Percentiles rank a stretch among this genome's conserved stretches.
Evolutionary conservation across 768 basidiomycete species (phyloP).

Genomic region (Xerocomellus dryophilus): DNA sequence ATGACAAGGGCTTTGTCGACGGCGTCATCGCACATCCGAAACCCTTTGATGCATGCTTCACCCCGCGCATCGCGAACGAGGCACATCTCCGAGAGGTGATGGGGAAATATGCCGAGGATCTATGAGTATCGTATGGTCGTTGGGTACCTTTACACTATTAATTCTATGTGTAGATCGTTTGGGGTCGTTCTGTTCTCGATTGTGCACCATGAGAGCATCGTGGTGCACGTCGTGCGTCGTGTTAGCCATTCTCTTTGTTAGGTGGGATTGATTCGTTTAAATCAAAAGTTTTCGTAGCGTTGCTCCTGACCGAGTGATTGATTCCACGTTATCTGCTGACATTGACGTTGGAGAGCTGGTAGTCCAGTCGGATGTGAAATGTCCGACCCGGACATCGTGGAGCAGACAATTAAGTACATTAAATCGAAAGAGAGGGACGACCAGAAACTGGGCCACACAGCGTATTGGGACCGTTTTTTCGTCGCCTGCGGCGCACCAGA

Average conservation of each 20-base stretch:
- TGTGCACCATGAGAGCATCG: no score
- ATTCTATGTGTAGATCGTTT: not conserved
- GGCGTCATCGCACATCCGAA: conserved; percentile 62
- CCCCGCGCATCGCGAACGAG: conserved; percentile 39
- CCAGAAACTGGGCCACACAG: no score
- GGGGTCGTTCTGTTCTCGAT: not conserved
- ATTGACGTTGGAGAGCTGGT: no score
- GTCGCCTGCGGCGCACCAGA: no score
- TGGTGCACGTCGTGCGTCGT: not conserved
- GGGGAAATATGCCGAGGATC: conserved; percentile 22
- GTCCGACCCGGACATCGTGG: not conserved
- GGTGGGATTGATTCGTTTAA: no score
- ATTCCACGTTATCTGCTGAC: not conserved
- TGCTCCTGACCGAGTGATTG: not conserved
- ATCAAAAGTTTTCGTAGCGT: no score
- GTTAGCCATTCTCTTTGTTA: not conserved
- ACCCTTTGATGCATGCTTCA: conserved; percentile 58
- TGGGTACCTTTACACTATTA: no score
- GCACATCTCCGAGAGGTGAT: conserved; percentile 26
- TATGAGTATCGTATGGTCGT: conserved; percentile 2
- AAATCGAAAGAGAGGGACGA: no score
- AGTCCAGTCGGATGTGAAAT: not conserved
- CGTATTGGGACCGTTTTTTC: no score
- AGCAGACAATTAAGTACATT: no score
- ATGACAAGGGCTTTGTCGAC: conserved; percentile 59